Percentiles rank a stretch among this genome's conserved stretches.
Conservation (phyloP, 106 monocot genomes). For the Hemerocallis citrina region DNA sequence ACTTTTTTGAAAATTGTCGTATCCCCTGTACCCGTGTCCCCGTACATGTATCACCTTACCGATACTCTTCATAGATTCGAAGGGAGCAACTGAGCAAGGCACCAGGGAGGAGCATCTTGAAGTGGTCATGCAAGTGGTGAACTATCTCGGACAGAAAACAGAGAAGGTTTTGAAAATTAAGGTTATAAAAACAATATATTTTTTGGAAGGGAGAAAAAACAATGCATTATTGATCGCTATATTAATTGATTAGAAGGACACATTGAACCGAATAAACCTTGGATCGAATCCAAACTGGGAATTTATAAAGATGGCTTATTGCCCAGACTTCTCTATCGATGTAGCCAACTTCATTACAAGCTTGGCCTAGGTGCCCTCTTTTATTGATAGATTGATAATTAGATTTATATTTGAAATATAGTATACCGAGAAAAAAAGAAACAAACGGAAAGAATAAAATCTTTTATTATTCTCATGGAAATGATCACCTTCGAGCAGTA, state of each 20-base stretch:
- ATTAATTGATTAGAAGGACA: no score
- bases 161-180: no score
- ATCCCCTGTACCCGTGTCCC: no score
- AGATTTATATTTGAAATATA: not conserved
- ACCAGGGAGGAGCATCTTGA: constrained; percentile 52
- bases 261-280: constrained; percentile 18
- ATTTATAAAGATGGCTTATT: constrained; percentile 25
- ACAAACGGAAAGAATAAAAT: no score
- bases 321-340: constrained; percentile 35
- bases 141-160: constrained; percentile 34
- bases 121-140: constrained; percentile 49
- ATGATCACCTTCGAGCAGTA: no score
- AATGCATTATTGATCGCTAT: no score
- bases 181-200: not conserved
- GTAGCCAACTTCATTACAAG: constrained; percentile 38
- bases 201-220: no score
- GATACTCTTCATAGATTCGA: no score
- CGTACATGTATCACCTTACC: no score
- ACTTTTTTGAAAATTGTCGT: no score
- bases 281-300: constrained; percentile 26
- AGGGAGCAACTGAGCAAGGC: constrained; percentile 74
- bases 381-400: constrained; percentile 13
- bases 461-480: no score
- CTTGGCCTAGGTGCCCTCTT: constrained; percentile 27
- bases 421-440: not conserved